Conservation (phyloP, 2,329 filamentous ascomycete genomes). For the Neopestalotiopsis sp. region DNA sequence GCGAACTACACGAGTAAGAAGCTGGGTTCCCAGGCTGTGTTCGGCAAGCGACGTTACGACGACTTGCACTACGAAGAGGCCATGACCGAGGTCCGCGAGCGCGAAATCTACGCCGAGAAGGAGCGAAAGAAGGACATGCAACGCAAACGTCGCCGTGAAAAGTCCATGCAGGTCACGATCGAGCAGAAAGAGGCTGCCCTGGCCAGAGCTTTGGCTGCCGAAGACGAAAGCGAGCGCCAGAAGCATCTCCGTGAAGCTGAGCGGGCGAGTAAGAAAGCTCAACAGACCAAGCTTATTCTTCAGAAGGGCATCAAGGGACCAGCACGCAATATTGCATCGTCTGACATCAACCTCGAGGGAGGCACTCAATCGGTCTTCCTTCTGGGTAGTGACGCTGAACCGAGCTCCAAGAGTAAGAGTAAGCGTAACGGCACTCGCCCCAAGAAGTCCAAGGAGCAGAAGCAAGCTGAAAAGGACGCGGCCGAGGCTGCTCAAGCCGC, state of each 20-base stretch:
- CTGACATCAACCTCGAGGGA: slow-evolving; percentile 83
- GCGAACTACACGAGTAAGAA: slow-evolving; percentile 62
- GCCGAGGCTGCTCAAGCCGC: slow-evolving; percentile 89
- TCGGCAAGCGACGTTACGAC: slow-evolving; percentile 78
- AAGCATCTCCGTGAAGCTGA: slow-evolving; percentile 86
- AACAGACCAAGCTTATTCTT: slow-evolving; percentile 85
- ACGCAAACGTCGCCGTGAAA: slow-evolving; percentile 91
- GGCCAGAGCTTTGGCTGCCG: slow-evolving; percentile 75
- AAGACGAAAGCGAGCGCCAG: slow-evolving; percentile 81
- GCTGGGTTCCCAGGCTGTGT: slow-evolving; percentile 70
- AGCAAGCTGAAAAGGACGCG: slow-evolving; percentile 79
- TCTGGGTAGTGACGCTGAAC: slow-evolving; percentile 60
- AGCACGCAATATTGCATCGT: slow-evolving; percentile 67
- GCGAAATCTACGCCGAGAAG: slow-evolving; percentile 92
- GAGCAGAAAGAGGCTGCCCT: slow-evolving; percentile 88
- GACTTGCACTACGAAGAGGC: slow-evolving; percentile 80
- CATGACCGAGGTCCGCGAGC: slow-evolving; percentile 83
- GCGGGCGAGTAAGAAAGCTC: slow-evolving; percentile 89
- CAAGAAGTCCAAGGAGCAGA: slow-evolving; percentile 90
- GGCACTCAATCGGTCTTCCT: slow-evolving; percentile 87
- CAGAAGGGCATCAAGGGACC: slow-evolving; percentile 85
- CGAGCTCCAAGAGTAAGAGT: slow-evolving; percentile 49
- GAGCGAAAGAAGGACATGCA: slow-evolving; percentile 99
- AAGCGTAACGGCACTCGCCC: slow-evolving; percentile 70
- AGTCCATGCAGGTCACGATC: slow-evolving; percentile 91